A percentile compares a stretch with the other conserved stretches of the same genome.
phyloP scores from a whole-genome alignment of 1,284 basidiomycete genomes.

The Chiua sp. region DNA sequence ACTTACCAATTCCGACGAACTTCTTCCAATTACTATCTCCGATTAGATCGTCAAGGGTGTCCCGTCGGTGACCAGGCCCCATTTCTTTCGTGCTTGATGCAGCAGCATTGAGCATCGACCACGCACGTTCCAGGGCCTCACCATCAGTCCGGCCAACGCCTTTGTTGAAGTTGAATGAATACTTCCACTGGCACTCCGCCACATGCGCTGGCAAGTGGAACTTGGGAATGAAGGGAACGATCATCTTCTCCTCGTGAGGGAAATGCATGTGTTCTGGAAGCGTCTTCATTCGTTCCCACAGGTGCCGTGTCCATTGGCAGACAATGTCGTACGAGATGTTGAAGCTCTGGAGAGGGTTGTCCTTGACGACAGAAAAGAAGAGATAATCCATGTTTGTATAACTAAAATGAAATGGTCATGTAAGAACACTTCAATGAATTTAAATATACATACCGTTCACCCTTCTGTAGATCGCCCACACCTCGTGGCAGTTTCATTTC shows the following conservation, averaged over 20 bases:
- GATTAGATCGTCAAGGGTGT: constrained; percentile 8
- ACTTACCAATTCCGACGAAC: neutral
- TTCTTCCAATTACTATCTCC: constrained; percentile 13
- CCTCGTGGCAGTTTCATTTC: neutral
- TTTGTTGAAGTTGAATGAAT: constrained; percentile 8
- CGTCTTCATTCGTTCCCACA: neutral
- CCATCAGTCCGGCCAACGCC: constrained; percentile 9
- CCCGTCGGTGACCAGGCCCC: constrained; percentile 6
- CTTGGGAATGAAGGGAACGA: constrained; percentile 10
- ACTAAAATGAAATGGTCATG: neutral
- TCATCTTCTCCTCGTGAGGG: neutral
- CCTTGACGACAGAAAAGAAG: constrained; percentile 8
- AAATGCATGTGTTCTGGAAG: neutral
- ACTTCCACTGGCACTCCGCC: constrained; percentile 15
- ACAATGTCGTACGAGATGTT: constrained; percentile 13
- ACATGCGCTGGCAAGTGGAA: constrained; percentile 18
- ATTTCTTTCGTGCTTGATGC: constrained; percentile 19
- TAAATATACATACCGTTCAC: constrained; percentile 24
- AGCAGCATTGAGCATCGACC: constrained; percentile 6
- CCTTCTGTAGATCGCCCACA: constrained; percentile 5
- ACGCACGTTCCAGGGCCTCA: constrained; percentile 10
- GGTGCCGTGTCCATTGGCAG: constrained; percentile 7
- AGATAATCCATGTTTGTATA: constrained; percentile 15
- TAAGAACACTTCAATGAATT: neutral
- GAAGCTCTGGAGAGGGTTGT: neutral